Evolutionary conservation across 345 rosid species (phyloP).

Genomic region (Eutrema yunnanense): DNA sequence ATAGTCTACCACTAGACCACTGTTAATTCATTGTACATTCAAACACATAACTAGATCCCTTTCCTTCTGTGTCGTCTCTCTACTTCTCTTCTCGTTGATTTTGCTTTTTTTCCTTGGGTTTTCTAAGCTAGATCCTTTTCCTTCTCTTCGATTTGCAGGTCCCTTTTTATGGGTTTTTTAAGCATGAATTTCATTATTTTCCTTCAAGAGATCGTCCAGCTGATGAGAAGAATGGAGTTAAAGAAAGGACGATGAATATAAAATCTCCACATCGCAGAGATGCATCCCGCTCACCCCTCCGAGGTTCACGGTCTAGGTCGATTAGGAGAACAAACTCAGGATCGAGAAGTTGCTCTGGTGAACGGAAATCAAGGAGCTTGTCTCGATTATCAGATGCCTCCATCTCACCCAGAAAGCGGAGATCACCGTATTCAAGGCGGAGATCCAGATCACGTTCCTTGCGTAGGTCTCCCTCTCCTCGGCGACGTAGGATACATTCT

Average conservation of each 20-base stretch:
- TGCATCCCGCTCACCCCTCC: constrained; percentile 1
- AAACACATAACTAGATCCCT: too few species aligned
- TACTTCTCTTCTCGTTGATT: too few species aligned
- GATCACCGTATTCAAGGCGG: constrained; percentile 38
- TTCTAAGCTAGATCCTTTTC: too few species aligned
- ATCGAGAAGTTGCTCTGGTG: constrained; percentile 53
- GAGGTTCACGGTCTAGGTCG: constrained; percentile 42
- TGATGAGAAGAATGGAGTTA: constrained; percentile 46
- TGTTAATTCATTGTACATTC: too few species aligned
- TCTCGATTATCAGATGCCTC: constrained; percentile 60
- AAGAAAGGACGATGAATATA: constrained; percentile 47
- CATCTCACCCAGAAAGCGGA: constrained; percentile 51
- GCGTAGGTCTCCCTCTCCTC: constrained; percentile 35
- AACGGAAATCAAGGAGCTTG: constrained; percentile 56
- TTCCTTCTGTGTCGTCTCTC: too few species aligned
- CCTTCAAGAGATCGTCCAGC: constrained; percentile 33
- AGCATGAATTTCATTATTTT: too few species aligned
- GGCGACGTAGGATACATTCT: constrained; percentile 34
- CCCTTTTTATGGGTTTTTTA: too few species aligned
- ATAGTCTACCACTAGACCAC: too few species aligned
- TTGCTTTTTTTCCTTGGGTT: too few species aligned
- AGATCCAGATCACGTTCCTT: constrained; percentile 52
- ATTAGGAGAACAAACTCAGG: constrained; percentile 51
- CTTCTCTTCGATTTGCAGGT: too few species aligned
- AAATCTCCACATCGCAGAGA: constrained; percentile 33